phyloP scores from a whole-genome alignment of 148 eudicot species.

The Rhododendron vialii region DNA sequence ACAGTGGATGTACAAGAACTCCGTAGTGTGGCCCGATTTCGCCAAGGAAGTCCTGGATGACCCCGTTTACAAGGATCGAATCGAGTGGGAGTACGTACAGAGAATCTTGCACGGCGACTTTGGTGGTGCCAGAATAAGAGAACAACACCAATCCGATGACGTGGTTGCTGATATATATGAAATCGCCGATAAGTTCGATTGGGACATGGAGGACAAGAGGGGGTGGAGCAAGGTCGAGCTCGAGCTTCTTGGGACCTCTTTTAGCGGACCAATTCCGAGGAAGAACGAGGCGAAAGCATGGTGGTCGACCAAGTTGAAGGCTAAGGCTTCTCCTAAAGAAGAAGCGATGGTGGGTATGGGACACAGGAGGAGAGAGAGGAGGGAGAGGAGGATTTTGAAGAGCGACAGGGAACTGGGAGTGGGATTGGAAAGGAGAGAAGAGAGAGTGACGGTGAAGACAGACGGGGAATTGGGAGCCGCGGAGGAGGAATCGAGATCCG shows the following conservation, averaged over 20 bases:
- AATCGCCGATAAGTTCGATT: conserved; percentile 64
- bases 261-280: conserved; percentile 67
- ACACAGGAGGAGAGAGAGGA: conserved; percentile 26
- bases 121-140: neutral
- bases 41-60: conserved; percentile 70
- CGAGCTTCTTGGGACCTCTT: conserved; percentile 68
- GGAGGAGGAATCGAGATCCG: neutral
- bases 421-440: neutral
- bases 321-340: neutral
- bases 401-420: conserved; percentile 11
- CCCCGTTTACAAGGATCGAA: conserved; percentile 70
- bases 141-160: neutral
- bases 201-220: conserved; percentile 69
- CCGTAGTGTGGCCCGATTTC: conserved; percentile 52
- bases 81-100: conserved; percentile 84
- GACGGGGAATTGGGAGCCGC: neutral
- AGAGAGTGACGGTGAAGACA: conserved; percentile 22
- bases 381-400: conserved; percentile 12
- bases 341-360: neutral
- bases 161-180: conserved; percentile 47
- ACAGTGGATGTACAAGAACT: conserved; percentile 63
- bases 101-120: conserved; percentile 43
- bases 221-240: conserved; percentile 69
- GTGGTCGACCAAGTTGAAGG: neutral
- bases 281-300: neutral